These are phyloP conservation scores for Avena eriantha DNA, from an alignment of 176 grass and related monocot species.

Conservation along the genomic window DNA sequence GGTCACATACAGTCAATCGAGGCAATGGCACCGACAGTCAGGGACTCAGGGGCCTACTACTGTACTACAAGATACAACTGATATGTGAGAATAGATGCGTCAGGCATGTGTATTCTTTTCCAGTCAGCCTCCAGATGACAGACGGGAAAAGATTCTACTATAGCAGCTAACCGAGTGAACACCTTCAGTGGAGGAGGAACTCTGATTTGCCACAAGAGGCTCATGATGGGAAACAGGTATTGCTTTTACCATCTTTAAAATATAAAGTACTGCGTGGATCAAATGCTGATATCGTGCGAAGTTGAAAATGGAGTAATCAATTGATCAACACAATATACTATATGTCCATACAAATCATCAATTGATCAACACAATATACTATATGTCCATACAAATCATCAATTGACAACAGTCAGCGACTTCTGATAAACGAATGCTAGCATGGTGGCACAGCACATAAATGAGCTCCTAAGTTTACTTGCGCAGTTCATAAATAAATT, in stretches of 20 bases:
- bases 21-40: too few species aligned
- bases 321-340: not conserved
- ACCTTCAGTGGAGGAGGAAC: not conserved
- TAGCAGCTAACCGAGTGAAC: not conserved
- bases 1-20: too few species aligned
- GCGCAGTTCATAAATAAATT: not conserved
- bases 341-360: constrained; percentile 10
- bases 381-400: constrained; percentile 1
- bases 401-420: not conserved
- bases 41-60: too few species aligned
- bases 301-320: not conserved
- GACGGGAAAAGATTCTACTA: not conserved
- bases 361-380: not conserved
- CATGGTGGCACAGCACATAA: not conserved
- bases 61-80: too few species aligned
- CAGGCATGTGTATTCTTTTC: not conserved
- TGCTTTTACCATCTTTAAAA: not conserved
- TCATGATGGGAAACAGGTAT: not conserved
- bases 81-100: not conserved
- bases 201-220: not conserved
- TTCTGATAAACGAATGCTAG: not conserved
- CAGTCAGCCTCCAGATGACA: not conserved
- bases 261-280: not conserved
- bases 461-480: too few species aligned
- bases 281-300: not conserved